Evolutionary conservation across 164 flowering plant genomes (phyloP), one percentile per base, ranked within the genome.

Genomic region (Pachysandra terminalis): DNA sequence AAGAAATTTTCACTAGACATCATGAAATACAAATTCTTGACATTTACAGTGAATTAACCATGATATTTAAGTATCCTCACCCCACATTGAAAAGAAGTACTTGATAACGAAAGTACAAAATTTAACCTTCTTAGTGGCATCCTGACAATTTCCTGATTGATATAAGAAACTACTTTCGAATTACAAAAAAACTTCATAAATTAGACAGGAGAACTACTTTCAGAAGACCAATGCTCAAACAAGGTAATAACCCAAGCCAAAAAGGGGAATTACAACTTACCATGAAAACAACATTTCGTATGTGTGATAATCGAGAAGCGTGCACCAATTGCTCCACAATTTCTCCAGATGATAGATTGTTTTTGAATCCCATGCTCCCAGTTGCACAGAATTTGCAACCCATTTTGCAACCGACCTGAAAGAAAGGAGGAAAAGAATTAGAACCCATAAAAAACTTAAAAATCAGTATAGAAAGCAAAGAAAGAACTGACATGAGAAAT

Each of bases 351-450:
- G 99, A 80, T 19, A 95, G 74, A 78, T 95, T 86, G 74, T 61
- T 84, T 78, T 92, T 90, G 59, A 92, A 95, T 27, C 98, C 99
- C 99, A 95, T 95, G 75, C 82, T 92, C 66, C 97, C 99, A 53
- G 97, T 95, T 21, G 99, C 99, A 83, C 99, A 95, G 70, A 95
- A 95, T 56, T 72, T 95, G 87, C 99, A 95, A 15, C 94, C 97
- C 99, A 95, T 95, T 74, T 92, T 95, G 77, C 99, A 95, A 21
- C 99, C 99, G 63, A 92, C 99, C 98, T 91, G 65, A 21, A 55
- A 60, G 23, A 64, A 24, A 59, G 28, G 27, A 49, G 9, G 25
- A 68, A 27, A 22, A 15, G 25, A 14, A 19, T 15, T 8, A 56
- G 55, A 19, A 48, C 23, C 8, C 41, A 58, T 54, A 70, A 63